These are phyloP conservation scores for Lodderomyces beijingensis DNA, from an alignment of 1,139 yeast species.

Conservation along the genomic window DNA sequence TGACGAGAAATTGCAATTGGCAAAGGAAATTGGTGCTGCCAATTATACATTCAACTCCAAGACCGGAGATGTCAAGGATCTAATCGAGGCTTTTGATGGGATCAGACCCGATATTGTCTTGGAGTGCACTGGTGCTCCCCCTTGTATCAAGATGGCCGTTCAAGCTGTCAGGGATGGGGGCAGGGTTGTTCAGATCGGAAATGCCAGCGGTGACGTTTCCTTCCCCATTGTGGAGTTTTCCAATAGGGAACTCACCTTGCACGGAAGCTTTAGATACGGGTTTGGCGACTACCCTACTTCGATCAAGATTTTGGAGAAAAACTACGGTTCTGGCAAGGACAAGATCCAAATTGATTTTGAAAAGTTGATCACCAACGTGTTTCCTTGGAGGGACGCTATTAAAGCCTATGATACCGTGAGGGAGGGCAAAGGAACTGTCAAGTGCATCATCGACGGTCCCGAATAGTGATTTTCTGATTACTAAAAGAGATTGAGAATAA, in stretches of 20 bases:
- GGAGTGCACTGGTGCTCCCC: conserved; percentile 72
- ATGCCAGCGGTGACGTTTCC: conserved; percentile 59
- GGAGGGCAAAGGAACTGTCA: conserved; percentile 41
- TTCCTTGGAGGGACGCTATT: conserved; percentile 67
- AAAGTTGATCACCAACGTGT: conserved; percentile 73
- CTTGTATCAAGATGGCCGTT: conserved; percentile 64
- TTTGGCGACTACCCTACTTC: conserved; percentile 75
- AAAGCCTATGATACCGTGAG: conserved; percentile 74
- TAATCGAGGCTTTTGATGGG: conserved; percentile 40
- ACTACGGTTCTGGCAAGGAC: conserved; percentile 59
- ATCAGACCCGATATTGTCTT: conserved; percentile 55
- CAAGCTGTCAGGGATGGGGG: conserved; percentile 59
- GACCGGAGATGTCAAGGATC: conserved; percentile 27
- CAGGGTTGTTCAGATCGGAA: conserved; percentile 70
- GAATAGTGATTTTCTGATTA: conserved; percentile 12
- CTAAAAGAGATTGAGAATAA: no score
- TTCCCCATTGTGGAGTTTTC: conserved; percentile 75
- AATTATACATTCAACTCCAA: conserved; percentile 59
- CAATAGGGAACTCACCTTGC: conserved; percentile 63
- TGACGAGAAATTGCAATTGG: conserved; percentile 56
- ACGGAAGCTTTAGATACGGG: conserved; percentile 80
- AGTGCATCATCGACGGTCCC: conserved; percentile 46
- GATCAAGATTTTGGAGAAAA: conserved; percentile 57
- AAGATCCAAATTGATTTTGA: conserved; percentile 40
- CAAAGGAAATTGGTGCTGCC: conserved; percentile 53